These are phyloP conservation scores for Cladosporium cucumerinum DNA, from an alignment of 2,329 filamentous ascomycete genomes.

Conservation along the genomic window DNA sequence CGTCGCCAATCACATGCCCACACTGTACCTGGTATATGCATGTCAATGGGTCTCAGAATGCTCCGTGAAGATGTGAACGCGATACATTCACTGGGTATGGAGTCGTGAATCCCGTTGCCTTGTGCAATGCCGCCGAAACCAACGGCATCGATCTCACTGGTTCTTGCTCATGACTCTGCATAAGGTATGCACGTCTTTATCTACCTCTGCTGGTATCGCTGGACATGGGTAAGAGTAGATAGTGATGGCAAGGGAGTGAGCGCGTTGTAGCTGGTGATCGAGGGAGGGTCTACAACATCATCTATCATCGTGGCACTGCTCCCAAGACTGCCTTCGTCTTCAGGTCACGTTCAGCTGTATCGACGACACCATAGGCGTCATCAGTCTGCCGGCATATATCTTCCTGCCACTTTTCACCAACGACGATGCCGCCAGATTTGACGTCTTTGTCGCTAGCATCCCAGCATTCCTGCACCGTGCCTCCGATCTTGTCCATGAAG, in stretches of 20 bases:
- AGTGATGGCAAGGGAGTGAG: background rate
- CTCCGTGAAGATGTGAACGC: background rate
- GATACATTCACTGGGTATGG: background rate
- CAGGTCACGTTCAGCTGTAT: conserved; percentile 40
- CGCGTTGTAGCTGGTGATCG: background rate
- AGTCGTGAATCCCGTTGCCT: background rate
- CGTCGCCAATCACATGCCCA: background rate
- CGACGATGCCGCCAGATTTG: conserved; percentile 32
- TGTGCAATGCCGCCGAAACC: background rate
- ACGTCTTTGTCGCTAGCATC: conserved; percentile 43
- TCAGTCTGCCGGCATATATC: conserved; percentile 45
- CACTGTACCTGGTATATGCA: background rate
- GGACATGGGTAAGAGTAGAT: background rate
- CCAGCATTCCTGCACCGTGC: conserved; percentile 55
- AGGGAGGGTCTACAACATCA: too few species aligned
- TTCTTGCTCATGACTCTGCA: background rate
- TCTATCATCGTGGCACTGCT: conserved; percentile 30
- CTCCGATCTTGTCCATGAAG: conserved; percentile 56
- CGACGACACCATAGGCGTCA: conserved; percentile 46
- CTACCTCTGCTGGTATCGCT: background rate
- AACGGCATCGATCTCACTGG: background rate
- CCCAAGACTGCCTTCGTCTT: conserved; percentile 43
- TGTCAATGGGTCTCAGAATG: background rate
- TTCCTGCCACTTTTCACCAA: conserved; percentile 46
- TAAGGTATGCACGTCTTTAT: background rate